Evolutionary conservation across 2,329 filamentous ascomycete species (phyloP).

Genomic region (Talaromyces marneffei): DNA sequence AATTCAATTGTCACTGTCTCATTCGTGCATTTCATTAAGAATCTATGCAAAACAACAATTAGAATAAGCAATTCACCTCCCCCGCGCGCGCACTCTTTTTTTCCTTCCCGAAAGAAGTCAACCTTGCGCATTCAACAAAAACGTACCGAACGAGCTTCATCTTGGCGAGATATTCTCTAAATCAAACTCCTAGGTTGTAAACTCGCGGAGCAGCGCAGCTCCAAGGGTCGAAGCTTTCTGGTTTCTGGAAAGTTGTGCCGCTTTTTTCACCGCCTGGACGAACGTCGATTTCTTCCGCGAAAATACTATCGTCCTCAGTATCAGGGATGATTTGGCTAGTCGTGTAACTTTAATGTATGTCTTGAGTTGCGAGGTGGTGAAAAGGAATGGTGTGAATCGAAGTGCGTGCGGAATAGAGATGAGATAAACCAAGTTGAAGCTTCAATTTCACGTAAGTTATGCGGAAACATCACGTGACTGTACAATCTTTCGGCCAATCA

Average conservation of each 20-base stretch:
- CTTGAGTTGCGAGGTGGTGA: background rate
- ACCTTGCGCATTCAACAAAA: background rate
- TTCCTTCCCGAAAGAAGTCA: background rate
- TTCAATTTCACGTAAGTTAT: background rate
- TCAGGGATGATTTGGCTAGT: no score
- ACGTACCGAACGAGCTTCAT: conserved; percentile 90
- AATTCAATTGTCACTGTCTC: conserved; percentile 98
- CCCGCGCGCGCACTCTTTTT: background rate
- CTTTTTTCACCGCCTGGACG: background rate
- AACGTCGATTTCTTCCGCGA: background rate
- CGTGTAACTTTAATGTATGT: background rate
- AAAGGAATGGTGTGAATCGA: background rate
- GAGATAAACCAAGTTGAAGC: background rate
- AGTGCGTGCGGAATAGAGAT: background rate
- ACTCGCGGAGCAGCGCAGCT: background rate
- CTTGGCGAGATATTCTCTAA: background rate
- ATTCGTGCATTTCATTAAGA: conserved; percentile 98
- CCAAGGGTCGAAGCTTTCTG: background rate
- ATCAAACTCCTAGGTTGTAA: background rate
- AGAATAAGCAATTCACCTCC: conserved; percentile 10
- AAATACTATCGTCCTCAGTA: background rate
- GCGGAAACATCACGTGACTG: background rate
- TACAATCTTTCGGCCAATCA: background rate
- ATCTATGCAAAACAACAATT: conserved; percentile 51
- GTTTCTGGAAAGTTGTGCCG: background rate